Base-by-base conservation (phyloP, 257 asterid genomes). In the Prunella vulgaris region DNA sequence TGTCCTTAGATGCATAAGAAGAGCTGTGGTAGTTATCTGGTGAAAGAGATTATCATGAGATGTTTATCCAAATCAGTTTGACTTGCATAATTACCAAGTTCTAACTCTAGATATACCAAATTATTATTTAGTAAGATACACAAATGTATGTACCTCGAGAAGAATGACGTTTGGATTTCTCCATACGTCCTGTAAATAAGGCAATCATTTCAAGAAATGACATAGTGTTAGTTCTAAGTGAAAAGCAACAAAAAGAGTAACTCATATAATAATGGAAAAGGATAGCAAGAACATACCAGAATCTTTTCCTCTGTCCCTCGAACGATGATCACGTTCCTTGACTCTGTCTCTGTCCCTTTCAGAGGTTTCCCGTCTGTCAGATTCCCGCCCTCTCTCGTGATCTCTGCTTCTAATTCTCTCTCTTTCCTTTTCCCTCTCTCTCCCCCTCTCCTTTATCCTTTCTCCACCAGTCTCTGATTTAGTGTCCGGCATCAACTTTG, bases 21-120 rank as follows among this genome's bases (percentile, higher is more conserved):
- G 85, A 78, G 81, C 85, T 68, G 76, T 76, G 84, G 76, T 89
- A 96, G 7, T 90, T 92, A 70, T 89, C 98, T 86, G 91, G 60
- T 40, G 58, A 68, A 46, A 37, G 59, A 59, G 27, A 70, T 7
- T 51, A 48, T 27, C 56, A 48, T 14, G 17, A 46, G 64, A 27
- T 12, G 28, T 68, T 32, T 46, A 30, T 54, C 33, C 30, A 25
- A 28, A 68, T 68, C 44, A 42, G 52, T 57, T 48, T 63, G 5
- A 35, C 40, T 63, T 17, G 8, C 44, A 18, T 37, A 27, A 35
- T 25, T 53, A 21, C 9, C 54, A 17, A 13, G 35, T 44, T 60
- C 12, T 60, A 46, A 20, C 25, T 42, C 10, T 18, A 48, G 28
- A 3, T 25, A 25, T 74, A 17, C 22, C 10, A 60, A 27, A 38